phyloP scores from a whole-genome alignment of 2,329 filamentous ascomycete species.

The Didymosphaeria variabile region DNA sequence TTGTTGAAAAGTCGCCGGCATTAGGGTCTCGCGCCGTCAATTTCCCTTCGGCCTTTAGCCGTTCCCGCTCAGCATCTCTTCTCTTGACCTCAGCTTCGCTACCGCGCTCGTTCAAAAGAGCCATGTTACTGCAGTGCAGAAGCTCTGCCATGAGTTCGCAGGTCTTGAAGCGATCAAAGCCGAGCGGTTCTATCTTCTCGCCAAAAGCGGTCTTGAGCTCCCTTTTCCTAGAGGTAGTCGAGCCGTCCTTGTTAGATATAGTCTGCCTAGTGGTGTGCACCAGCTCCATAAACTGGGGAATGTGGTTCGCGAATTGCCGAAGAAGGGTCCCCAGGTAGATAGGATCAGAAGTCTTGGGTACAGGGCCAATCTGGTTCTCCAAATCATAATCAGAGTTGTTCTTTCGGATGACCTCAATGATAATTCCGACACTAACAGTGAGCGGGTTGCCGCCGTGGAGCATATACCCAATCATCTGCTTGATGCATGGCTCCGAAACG shows the following conservation, averaged over 20 bases:
- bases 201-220: constrained; percentile 89
- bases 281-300: constrained; percentile 92
- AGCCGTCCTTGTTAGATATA: constrained; percentile 64
- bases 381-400: constrained; percentile 99
- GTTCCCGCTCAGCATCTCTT: constrained; percentile 82
- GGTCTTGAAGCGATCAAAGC: constrained; percentile 98
- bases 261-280: constrained; percentile 77
- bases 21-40: constrained; percentile 71
- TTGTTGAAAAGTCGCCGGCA: constrained; percentile 60
- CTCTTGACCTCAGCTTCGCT: constrained; percentile 85
- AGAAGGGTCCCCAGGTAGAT: constrained; percentile 94
- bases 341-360: constrained; percentile 85
- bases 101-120: constrained; percentile 87
- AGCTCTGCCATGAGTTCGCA: constrained; percentile 98
- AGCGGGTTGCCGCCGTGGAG: constrained; percentile 90
- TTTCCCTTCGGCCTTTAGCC: constrained; percentile 78
- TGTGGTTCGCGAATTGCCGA: constrained; percentile 86
- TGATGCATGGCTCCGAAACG: constrained; percentile 84
- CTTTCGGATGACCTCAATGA: constrained; percentile 98
- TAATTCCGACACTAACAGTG: constrained; percentile 94
- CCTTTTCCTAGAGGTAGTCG: constrained; percentile 72
- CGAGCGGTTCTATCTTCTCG: constrained; percentile 87
- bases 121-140: constrained; percentile 98
- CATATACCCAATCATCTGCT: constrained; percentile 90
- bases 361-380: constrained; percentile 83